These are phyloP conservation scores for Lentinula detonsa DNA, from an alignment of 768 basidiomycete species.

Conservation along the genomic window DNA sequence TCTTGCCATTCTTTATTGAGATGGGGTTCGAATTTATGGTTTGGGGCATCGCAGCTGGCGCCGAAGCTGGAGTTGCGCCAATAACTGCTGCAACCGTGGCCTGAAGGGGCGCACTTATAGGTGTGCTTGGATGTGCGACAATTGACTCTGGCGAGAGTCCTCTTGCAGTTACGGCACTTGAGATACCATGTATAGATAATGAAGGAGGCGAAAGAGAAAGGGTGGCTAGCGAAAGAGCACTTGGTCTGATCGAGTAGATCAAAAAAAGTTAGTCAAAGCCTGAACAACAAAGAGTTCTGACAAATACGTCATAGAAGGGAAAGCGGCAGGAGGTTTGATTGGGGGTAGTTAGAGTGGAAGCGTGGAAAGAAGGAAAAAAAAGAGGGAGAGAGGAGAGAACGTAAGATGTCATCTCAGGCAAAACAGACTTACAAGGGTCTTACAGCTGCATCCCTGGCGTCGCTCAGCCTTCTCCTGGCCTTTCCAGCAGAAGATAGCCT, in stretches of 20 bases:
- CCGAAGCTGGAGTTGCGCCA: constrained; percentile 2
- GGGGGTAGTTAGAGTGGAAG: not conserved
- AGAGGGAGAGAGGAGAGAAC: constrained; percentile 7
- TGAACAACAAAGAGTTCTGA: not conserved
- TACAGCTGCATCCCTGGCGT: constrained; percentile 71
- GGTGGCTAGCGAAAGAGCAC: constrained; percentile 37
- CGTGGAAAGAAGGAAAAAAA: constrained; percentile 9
- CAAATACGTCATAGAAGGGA: not conserved
- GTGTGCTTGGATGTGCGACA: not conserved
- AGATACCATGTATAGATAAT: constrained; percentile 18
- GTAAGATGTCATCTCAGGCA: constrained; percentile 4
- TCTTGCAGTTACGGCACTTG: not conserved
- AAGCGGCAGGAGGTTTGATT: constrained; percentile 1
- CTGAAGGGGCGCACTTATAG: not conserved
- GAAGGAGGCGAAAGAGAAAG: constrained; percentile 36
- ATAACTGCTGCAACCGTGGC: not conserved
- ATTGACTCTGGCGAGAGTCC: not conserved
- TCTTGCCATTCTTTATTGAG: constrained; percentile 48
- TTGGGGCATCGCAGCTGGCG: constrained; percentile 12
- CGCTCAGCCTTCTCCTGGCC: constrained; percentile 65
- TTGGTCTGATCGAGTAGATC: constrained; percentile 21
- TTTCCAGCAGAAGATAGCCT: constrained; percentile 68
- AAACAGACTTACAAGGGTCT: constrained; percentile 60
- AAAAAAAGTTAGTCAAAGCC: not conserved
- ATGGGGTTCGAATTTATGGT: constrained; percentile 14